Evolutionary conservation across 768 basidiomycete species (phyloP).

Genomic region (Dictyophora rubrovolvata): DNA sequence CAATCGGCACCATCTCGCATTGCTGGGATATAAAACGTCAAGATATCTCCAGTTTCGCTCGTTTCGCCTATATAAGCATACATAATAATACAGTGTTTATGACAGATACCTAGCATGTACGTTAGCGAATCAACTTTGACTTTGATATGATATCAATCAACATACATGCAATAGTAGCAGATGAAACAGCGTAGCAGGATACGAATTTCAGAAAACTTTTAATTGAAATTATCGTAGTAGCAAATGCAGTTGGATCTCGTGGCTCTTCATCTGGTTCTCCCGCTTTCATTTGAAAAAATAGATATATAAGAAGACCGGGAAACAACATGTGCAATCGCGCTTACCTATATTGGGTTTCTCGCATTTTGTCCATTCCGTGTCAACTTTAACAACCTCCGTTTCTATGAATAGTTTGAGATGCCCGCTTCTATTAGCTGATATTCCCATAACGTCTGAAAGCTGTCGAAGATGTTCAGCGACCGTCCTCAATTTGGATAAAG

Average conservation of each 20-base stretch:
- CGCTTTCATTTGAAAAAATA: slow-evolving; percentile 16
- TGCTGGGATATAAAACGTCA: slow-evolving; percentile 83
- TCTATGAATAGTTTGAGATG: slow-evolving; percentile 43
- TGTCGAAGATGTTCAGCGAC: slow-evolving; percentile 65
- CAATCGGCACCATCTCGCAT: slow-evolving; percentile 45
- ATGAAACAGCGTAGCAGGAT: slow-evolving; percentile 68
- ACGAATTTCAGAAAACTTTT: slow-evolving; percentile 75
- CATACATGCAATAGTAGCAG: slow-evolving; percentile 78
- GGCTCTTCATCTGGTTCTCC: slow-evolving; percentile 19
- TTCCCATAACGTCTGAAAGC: slow-evolving; percentile 57
- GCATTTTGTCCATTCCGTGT: slow-evolving; percentile 73
- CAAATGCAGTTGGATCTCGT: slow-evolving; percentile 45
- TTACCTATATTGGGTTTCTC: slow-evolving; percentile 49
- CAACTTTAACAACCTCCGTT: slow-evolving; percentile 66
- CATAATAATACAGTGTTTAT: slow-evolving; percentile 73
- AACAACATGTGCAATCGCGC: neutral
- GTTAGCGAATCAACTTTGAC: neutral
- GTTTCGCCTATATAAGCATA: slow-evolving; percentile 84
- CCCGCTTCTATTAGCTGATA: slow-evolving; percentile 61
- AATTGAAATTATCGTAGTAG: slow-evolving; percentile 58
- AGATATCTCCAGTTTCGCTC: slow-evolving; percentile 68
- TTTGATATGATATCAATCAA: slow-evolving; percentile 7
- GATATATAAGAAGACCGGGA: slow-evolving; percentile 5
- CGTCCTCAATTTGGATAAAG: slow-evolving; percentile 64
- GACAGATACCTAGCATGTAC: slow-evolving; percentile 54